Percentiles rank a stretch among this genome's conserved stretches.
Conservation (phyloP, 2,329 filamentous ascomycete species). For the Trematosphaeria pertusa region DNA sequence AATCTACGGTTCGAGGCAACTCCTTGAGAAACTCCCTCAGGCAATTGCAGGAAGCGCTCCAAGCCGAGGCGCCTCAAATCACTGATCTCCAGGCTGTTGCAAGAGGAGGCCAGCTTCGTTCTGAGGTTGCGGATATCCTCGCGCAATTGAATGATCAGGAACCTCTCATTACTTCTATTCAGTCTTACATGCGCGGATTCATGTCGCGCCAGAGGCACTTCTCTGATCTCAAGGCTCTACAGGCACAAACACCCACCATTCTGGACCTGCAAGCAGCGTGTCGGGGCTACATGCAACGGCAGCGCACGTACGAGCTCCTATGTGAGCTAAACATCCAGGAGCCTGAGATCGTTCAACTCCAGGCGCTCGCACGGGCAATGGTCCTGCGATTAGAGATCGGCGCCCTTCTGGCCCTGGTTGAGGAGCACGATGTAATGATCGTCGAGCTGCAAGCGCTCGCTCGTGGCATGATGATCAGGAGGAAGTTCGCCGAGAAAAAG, state of each 20-base stretch:
- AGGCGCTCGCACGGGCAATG: constrained; percentile 80
- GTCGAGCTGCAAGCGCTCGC: constrained; percentile 76
- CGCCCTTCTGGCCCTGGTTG: constrained; percentile 75
- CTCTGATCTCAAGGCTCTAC: constrained; percentile 60
- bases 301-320: constrained; percentile 68
- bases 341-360: constrained; percentile 71
- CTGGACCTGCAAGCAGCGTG: constrained; percentile 70
- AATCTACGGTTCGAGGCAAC: constrained; percentile 55
- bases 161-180: constrained; percentile 54
- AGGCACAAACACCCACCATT: constrained; percentile 64
- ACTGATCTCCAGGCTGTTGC: constrained; percentile 51
- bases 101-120: constrained; percentile 44
- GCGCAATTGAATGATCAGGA: constrained; percentile 55
- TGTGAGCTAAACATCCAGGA: constrained; percentile 74
- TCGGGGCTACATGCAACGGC: constrained; percentile 70
- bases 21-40: constrained; percentile 37
- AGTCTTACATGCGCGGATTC: constrained; percentile 60
- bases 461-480: constrained; percentile 76
- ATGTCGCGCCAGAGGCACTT: constrained; percentile 53
- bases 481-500: constrained; percentile 81
- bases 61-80: constrained; percentile 37
- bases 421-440: constrained; percentile 81
- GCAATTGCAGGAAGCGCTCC: constrained; percentile 40
- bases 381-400: constrained; percentile 77
- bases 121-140: constrained; percentile 39